Conservation (phyloP, 768 basidiomycete species). For the Tylopilus balloui region DNA sequence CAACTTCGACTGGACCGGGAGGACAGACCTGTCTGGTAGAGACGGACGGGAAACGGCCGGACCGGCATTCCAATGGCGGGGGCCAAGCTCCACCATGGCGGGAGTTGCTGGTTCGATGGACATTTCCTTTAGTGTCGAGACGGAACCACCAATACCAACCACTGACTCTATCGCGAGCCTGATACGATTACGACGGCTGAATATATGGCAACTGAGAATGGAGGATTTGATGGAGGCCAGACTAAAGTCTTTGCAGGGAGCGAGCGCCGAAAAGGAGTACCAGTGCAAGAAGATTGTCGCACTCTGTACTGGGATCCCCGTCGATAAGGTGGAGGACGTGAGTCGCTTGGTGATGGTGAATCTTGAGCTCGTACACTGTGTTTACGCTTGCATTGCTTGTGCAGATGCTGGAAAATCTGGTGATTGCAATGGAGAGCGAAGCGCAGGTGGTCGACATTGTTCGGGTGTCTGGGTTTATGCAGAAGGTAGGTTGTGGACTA, state of each 20-base stretch:
- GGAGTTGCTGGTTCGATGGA: slow-evolving; percentile 64
- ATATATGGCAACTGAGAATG: slow-evolving; percentile 78
- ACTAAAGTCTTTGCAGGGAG: slow-evolving; percentile 66
- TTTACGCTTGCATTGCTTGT: slow-evolving; percentile 26
- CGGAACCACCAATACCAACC: slow-evolving; percentile 67
- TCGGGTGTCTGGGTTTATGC: slow-evolving; percentile 87
- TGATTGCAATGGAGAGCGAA: slow-evolving; percentile 87
- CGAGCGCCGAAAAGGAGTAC: slow-evolving; percentile 83
- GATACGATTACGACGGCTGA: slow-evolving; percentile 69
- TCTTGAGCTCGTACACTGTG: slow-evolving; percentile 14
- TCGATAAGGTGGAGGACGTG: slow-evolving; percentile 88
- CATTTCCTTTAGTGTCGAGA: slow-evolving; percentile 56
- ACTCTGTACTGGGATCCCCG: slow-evolving; percentile 78
- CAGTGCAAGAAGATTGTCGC: slow-evolving; percentile 91
- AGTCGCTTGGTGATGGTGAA: slow-evolving; percentile 33
- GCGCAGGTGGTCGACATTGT: slow-evolving; percentile 75
- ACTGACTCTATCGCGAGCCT: slow-evolving; percentile 56
- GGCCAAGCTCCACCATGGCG: slow-evolving; percentile 60
- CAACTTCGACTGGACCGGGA: slow-evolving; percentile 85
- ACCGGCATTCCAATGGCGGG: slow-evolving; percentile 69
- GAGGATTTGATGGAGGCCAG: slow-evolving; percentile 69
- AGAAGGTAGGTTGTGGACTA: slow-evolving; percentile 53
- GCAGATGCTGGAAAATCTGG: slow-evolving; percentile 80
- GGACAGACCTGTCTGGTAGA: slow-evolving; percentile 44
- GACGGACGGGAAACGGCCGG: slow-evolving; percentile 34